Percentiles rank a stretch among this genome's conserved stretches.
phyloP scores from a whole-genome alignment of 768 basidiomycete species.

The Lentinula lateritia region DNA sequence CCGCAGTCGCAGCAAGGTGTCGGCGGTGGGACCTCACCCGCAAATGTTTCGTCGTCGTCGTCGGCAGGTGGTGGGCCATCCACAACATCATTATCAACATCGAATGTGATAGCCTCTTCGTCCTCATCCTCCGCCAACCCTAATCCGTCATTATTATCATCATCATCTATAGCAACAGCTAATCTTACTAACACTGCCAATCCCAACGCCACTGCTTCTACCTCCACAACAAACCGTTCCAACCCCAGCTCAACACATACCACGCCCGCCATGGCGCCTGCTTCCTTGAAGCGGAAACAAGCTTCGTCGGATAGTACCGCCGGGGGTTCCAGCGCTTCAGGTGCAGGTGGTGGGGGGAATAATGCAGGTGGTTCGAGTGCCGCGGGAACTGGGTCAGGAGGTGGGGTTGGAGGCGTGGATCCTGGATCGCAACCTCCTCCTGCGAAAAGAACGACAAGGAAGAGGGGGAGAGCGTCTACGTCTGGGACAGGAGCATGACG shows the following conservation, averaged over 20 bases:
- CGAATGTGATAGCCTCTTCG: constrained; percentile 24
- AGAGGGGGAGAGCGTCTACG: not conserved
- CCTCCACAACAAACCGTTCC: constrained; percentile 5
- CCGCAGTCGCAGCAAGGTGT: constrained; percentile 19
- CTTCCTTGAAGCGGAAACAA: constrained; percentile 51
- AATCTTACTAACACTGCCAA: constrained; percentile 10
- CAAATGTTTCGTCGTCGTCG: constrained; percentile 1
- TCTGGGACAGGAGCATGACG: not conserved
- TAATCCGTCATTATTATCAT: too few relatives aligned
- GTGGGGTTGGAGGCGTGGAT: not conserved
- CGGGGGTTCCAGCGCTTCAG: not conserved
- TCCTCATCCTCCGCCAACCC: constrained; percentile 24
- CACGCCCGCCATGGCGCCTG: constrained; percentile 42
- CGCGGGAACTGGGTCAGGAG: not conserved
- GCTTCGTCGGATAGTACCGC: not conserved
- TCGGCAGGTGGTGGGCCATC: too few relatives aligned
- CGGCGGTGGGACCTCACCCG: constrained; percentile 7
- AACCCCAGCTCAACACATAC: constrained; percentile 29
- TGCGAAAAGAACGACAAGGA: not conserved
- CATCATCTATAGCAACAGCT: not conserved
- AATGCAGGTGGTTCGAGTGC: not conserved
- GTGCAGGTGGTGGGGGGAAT: not conserved
- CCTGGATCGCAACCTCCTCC: not conserved
- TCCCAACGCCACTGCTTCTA: constrained; percentile 4
- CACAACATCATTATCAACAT: not conserved